These are phyloP conservation scores for Allantophomopsis lycopodina DNA, from an alignment of 2,329 filamentous ascomycete genomes.

Conservation along the genomic window DNA sequence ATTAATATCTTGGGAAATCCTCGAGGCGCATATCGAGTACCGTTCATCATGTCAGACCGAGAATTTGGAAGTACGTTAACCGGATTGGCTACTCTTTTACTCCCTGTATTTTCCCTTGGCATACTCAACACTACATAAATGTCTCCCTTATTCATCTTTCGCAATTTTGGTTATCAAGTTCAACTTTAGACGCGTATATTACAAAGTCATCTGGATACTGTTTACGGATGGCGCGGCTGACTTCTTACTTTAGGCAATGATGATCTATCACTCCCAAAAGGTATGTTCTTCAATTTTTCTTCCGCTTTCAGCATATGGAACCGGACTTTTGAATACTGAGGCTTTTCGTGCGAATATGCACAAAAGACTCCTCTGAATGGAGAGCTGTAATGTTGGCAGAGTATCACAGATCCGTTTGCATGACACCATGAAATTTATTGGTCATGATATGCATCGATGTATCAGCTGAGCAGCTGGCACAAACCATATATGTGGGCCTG, in stretches of 20 bases:
- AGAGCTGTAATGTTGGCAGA: not conserved
- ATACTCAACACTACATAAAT: too few relatives aligned
- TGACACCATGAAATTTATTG: not conserved
- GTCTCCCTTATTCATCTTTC: too few relatives aligned
- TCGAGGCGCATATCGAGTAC: too few relatives aligned
- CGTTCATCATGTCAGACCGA: too few relatives aligned
- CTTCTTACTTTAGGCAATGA: conserved; percentile 33
- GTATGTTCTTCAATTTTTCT: conserved; percentile 21
- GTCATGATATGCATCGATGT: not conserved
- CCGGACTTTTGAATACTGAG: not conserved
- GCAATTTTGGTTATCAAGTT: too few relatives aligned
- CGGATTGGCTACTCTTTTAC: too few relatives aligned
- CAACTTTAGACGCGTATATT: too few relatives aligned
- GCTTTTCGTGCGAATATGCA: not conserved
- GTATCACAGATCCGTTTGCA: not conserved
- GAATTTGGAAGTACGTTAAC: too few relatives aligned
- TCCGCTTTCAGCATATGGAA: not conserved
- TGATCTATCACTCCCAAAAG: conserved; percentile 51
- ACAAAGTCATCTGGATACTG: too few relatives aligned
- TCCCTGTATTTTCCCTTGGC: too few relatives aligned
- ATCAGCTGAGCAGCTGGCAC: not conserved
- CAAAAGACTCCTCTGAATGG: not conserved
- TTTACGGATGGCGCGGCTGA: too few relatives aligned
- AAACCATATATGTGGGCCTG: not conserved
- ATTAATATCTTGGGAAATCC: too few relatives aligned